phyloP scores from a whole-genome alignment of 1,139 yeast genomes.

The Saccharomyces hybrid region DNA sequence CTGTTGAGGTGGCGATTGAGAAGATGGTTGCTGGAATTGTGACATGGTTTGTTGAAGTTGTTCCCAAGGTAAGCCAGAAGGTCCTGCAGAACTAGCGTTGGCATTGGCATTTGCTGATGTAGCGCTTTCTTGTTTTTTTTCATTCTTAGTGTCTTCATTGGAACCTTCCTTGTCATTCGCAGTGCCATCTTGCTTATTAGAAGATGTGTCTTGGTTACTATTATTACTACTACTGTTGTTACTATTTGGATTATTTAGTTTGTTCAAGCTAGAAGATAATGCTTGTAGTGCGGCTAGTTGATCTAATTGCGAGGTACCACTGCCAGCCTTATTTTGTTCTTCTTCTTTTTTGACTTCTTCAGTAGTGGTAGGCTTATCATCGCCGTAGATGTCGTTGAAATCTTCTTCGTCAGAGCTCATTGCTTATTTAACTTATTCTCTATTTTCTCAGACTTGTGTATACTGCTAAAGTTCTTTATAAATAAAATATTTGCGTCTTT shows the following conservation, averaged over 20 bases:
- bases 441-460: not conserved
- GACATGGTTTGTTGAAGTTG: conserved; percentile 32
- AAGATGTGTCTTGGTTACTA: conserved; percentile 6
- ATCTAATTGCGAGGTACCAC: conserved; percentile 9
- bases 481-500: conserved; percentile 1
- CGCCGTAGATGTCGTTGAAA: conserved; percentile 68
- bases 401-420: conserved; percentile 70
- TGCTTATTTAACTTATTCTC: conserved; percentile 13
- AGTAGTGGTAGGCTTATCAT: conserved; percentile 22
- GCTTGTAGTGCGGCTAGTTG: conserved; percentile 11
- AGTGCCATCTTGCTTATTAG: conserved; percentile 3
- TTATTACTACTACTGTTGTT: conserved; percentile 9
- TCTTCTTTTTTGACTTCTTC: conserved; percentile 10
- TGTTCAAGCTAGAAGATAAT: conserved; percentile 26
- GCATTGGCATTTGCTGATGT: not conserved
- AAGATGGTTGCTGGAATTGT: conserved; percentile 32
- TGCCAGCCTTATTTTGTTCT: conserved; percentile 6
- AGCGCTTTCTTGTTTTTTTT: not conserved
- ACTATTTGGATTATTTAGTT: conserved; percentile 31
- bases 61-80: conserved; percentile 29
- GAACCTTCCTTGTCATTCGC: conserved; percentile 6
- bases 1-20: conserved; percentile 17
- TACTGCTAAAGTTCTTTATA: not conserved
- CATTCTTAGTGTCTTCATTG: conserved; percentile 2
- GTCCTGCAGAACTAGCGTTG: conserved; percentile 23